Percentiles rank a stretch among this genome's conserved stretches.
These are phyloP conservation scores for Trifolium fragiferum DNA, from an alignment of 306 rosid species.

Conservation along the genomic window DNA sequence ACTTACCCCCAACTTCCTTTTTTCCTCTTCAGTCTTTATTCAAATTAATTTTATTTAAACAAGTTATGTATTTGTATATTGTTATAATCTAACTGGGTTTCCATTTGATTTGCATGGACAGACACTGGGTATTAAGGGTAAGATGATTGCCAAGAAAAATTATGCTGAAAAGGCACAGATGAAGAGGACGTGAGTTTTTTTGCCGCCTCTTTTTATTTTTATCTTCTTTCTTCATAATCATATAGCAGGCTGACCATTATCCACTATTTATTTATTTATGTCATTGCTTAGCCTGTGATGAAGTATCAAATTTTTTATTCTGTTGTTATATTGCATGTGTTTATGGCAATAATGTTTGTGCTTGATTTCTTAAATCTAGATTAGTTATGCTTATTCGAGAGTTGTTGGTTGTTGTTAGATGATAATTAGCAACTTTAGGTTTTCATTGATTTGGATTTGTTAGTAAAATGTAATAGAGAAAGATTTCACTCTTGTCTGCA, in stretches of 20 bases:
- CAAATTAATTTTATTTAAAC: not conserved
- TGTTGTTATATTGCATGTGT: not conserved
- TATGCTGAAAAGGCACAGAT: constrained; percentile 84
- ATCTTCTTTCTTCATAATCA: not conserved
- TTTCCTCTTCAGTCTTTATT: not conserved
- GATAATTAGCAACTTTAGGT: not conserved
- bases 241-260: not conserved
- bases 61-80: not conserved
- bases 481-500: not conserved
- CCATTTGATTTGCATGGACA: constrained; percentile 41
- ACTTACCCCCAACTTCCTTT: not conserved
- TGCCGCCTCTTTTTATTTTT: not conserved
- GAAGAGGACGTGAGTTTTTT: constrained; percentile 85
- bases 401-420: constrained; percentile 1
- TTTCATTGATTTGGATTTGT: not conserved
- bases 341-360: not conserved
- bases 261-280: not conserved
- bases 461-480: constrained; percentile 10
- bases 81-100: not conserved
- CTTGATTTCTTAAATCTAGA: not conserved
- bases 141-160: constrained; percentile 82
- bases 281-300: not conserved
- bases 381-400: not conserved
- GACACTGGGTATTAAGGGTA: constrained; percentile 86
- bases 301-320: not conserved